Conservation (phyloP, 2,329 filamentous ascomycete genomes). For the Fusarium sp. region DNA sequence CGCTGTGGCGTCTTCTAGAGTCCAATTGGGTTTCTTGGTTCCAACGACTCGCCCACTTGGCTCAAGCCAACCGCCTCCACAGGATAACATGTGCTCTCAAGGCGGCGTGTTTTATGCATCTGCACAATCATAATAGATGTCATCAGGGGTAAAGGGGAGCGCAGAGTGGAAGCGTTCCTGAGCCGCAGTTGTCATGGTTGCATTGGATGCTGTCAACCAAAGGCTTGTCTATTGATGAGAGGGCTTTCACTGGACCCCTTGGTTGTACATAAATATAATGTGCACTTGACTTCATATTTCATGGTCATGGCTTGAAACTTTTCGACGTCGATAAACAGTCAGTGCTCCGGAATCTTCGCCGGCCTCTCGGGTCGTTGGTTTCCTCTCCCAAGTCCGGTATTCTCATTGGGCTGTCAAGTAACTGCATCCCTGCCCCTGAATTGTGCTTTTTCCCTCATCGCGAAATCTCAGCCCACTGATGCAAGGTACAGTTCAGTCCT, state of each 20-base stretch:
- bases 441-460: constrained; percentile 13
- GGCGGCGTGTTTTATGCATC: constrained; percentile 15
- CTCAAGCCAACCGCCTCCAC: constrained; percentile 8
- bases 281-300: constrained; percentile 20
- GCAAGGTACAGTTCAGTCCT: not conserved
- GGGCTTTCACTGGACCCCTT: constrained; percentile 10
- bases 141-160: constrained; percentile 3
- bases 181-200: not conserved
- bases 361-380: not conserved
- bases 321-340: constrained; percentile 4
- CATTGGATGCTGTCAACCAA: not conserved
- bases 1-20: constrained; percentile 33
- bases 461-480: not conserved
- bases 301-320: constrained; percentile 1
- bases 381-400: not conserved
- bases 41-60: constrained; percentile 18
- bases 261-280: not conserved
- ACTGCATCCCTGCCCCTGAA: constrained; percentile 1
- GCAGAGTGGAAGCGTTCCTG: not conserved
- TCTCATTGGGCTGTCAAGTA: constrained; percentile 1
- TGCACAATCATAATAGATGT: constrained; percentile 9
- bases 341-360: constrained; percentile 12
- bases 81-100: not conserved
- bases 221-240: not conserved
- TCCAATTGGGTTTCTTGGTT: constrained; percentile 1